Conservation (phyloP, 1,284 basidiomycete genomes). For the Boletellus sp. region DNA sequence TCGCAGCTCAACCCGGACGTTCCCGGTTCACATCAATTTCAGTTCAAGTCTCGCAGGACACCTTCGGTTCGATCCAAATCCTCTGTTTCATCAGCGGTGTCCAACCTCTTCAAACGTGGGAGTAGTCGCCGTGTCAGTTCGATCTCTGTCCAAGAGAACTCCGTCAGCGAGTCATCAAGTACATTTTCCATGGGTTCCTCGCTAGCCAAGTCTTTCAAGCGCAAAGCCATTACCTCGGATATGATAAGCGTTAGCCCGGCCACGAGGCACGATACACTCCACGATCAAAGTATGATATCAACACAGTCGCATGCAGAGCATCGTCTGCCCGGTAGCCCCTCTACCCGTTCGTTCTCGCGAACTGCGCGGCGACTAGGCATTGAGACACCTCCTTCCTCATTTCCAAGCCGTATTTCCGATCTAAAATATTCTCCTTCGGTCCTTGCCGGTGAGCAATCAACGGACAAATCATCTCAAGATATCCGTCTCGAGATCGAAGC, state of each 20-base stretch:
- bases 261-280: slow-evolving; percentile 11
- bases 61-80: slow-evolving; percentile 58
- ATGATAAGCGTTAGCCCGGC: slow-evolving; percentile 10
- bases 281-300: slow-evolving; percentile 2
- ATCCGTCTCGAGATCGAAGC: slow-evolving; percentile 61
- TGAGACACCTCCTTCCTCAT: slow-evolving; percentile 31
- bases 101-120: slow-evolving; percentile 56
- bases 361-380: slow-evolving; percentile 23
- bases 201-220: slow-evolving; percentile 41
- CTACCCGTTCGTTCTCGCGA: slow-evolving; percentile 25
- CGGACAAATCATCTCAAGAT: slow-evolving; percentile 53
- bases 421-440: slow-evolving; percentile 31
- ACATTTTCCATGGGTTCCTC: slow-evolving; percentile 48
- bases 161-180: slow-evolving; percentile 41
- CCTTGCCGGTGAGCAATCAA: slow-evolving; percentile 35
- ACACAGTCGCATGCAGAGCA: slow-evolving; percentile 17
- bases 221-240: slow-evolving; percentile 28
- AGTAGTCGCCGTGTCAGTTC: slow-evolving; percentile 45
- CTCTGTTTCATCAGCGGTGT: slow-evolving; percentile 57
- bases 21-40: slow-evolving; percentile 49
- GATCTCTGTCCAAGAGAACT: slow-evolving; percentile 32
- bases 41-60: slow-evolving; percentile 47
- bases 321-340: slow-evolving; percentile 19
- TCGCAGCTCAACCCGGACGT: slow-evolving; percentile 29
- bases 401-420: slow-evolving; percentile 23